Percentiles rank a stretch among this genome's conserved stretches.
These are phyloP conservation scores for Aegilops sharonensis DNA, from an alignment of 176 grass and related monocot genomes.

Conservation along the genomic window DNA sequence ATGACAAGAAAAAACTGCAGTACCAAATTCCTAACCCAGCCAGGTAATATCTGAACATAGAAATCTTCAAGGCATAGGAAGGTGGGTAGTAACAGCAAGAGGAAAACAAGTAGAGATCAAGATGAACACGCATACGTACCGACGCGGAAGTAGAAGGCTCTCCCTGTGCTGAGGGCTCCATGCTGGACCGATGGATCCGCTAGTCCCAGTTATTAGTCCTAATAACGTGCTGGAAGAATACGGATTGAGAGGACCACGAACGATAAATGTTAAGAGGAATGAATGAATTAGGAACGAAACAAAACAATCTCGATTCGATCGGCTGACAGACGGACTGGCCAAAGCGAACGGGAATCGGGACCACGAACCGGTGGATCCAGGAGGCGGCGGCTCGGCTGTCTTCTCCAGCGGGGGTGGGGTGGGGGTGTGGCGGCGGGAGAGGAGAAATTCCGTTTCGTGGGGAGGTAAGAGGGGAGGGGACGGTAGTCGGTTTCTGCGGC, in stretches of 20 bases:
- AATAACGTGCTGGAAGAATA: neutral
- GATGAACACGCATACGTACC: neutral
- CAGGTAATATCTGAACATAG: neutral
- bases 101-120: neutral
- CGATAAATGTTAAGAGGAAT: neutral
- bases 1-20: neutral
- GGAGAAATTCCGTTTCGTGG: conserved; percentile 6
- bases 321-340: neutral
- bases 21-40: neutral
- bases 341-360: neutral
- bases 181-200: neutral
- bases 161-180: conserved; percentile 16
- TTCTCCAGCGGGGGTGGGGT: neutral
- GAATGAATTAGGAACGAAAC: neutral
- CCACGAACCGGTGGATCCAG: neutral
- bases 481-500: neutral
- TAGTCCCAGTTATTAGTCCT: neutral
- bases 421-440: neutral
- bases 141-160: neutral
- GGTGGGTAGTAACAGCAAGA: neutral
- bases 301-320: neutral
- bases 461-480: neutral
- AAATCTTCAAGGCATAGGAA: neutral
- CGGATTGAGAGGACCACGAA: neutral
- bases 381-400: neutral